Base-by-base conservation (phyloP, 305 asterid species). In the Ajuga reptans region DNA sequence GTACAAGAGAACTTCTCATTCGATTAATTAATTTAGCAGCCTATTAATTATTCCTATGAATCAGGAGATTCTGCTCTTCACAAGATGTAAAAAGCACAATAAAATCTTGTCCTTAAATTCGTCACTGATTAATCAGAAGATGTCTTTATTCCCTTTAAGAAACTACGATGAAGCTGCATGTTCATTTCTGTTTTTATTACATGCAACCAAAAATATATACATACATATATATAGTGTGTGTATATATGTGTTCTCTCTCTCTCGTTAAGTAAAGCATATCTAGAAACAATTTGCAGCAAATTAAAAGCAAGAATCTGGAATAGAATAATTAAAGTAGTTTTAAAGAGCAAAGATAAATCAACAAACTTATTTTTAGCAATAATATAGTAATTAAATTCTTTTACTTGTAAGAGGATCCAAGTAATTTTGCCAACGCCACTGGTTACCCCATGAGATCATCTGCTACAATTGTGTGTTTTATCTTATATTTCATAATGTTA, bases 291-390 rank as follows among this genome's bases (percentile, higher is more conserved):
- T 78, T 72, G 61, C 56, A 65, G 72, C 51, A 59, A n/a, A n/a
- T n/a, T n/a, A n/a, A 75, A 79, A 79, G 77, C 49, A 68, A 47
- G 82, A 73, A 76, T 82, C 78, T 71, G 55, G 78, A 80, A 78
- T 82, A 65, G 80, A 84, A 80, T 78, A 78, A 78, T 52, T 68
- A 78, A 78, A 78, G 82, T 37, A n/a, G 73, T 9, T 46, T 51
- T 73, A 73, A 78, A 77, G 81, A 72, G 51, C 68, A 67, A 62
- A 45, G n/a, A 34, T 51, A 62, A 75, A 80, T 74, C 50, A 73
- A 83, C 64, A 62, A 59, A 76, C 65, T 46, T 59, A 64, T 61
- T 39, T 0, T 1, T 39, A 65, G 64, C 65, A 59, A 59, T 74
- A 41, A 74, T 49, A 51, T 67, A 74, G 51, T 50, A 21, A 21